phyloP scores from a whole-genome alignment of 495 filamentous ascomycete genomes.

The Xylaria venustula region DNA sequence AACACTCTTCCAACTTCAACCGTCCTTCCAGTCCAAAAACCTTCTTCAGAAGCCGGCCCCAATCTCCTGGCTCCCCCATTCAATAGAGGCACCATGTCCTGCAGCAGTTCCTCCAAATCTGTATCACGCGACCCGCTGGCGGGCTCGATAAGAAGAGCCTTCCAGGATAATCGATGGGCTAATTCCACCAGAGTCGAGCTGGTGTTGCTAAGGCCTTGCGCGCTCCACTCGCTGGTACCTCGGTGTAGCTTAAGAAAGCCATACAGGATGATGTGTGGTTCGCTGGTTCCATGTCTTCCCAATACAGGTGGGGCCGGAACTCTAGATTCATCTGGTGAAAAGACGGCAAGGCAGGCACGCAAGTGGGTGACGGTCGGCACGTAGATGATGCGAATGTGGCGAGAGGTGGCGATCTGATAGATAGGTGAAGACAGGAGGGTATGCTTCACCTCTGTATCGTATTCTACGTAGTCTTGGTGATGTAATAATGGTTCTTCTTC shows the following conservation, averaged over 20 bases:
- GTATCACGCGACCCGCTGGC: conserved; percentile 6
- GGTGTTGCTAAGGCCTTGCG: conserved; percentile 73
- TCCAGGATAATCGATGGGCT: conserved; percentile 42
- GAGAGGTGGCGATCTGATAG: conserved; percentile 64
- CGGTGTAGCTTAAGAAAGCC: conserved; percentile 67
- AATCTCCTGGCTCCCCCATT: conserved; percentile 54
- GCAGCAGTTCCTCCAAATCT: conserved; percentile 41
- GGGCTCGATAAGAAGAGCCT: conserved; percentile 35
- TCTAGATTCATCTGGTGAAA: conserved; percentile 28
- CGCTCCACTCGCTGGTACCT: conserved; percentile 77
- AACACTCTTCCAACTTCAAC: conserved; percentile 63
- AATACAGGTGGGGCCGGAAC: conserved; percentile 24
- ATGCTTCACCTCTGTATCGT: neutral
- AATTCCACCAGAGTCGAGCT: conserved; percentile 67
- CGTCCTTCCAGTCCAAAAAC: conserved; percentile 64
- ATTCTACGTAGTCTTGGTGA: neutral
- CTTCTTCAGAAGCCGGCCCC: conserved; percentile 49
- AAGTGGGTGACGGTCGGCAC: conserved; percentile 72
- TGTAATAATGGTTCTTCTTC: conserved; percentile 3
- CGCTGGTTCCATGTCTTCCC: neutral
- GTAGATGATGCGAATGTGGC: conserved; percentile 66
- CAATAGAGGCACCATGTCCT: conserved; percentile 60
- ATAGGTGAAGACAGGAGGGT: conserved; percentile 62
- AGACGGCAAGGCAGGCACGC: conserved; percentile 68
- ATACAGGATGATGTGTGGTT: conserved; percentile 57